Conservation (phyloP, 2,329 filamentous ascomycete species). For the Fusarium caatingaense region DNA sequence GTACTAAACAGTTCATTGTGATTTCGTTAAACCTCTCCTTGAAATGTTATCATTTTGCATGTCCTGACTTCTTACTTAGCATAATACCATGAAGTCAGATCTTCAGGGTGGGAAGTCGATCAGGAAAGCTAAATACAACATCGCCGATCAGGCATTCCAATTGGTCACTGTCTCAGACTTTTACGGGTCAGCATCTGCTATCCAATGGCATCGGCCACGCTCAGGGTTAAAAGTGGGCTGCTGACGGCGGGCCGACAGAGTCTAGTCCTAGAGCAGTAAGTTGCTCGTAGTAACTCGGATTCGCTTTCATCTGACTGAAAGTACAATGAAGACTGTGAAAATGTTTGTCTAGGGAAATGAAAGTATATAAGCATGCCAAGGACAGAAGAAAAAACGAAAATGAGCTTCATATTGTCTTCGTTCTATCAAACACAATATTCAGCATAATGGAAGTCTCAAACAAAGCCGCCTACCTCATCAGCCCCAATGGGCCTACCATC, state of each 20-base stretch:
- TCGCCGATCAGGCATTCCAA: too few species aligned
- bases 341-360: background rate
- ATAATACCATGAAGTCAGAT: too few species aligned
- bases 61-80: too few species aligned
- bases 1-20: too few species aligned
- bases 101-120: too few species aligned
- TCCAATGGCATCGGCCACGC: background rate
- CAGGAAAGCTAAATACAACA: too few species aligned
- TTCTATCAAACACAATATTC: background rate
- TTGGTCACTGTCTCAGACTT: too few species aligned
- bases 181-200: too few species aligned
- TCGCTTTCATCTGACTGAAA: background rate
- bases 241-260: background rate
- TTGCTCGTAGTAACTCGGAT: background rate
- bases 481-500: background rate
- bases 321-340: too few species aligned
- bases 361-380: background rate
- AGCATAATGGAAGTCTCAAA: background rate
- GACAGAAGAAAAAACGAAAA: accelerated
- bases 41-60: too few species aligned
- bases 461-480: slow-evolving; percentile 5
- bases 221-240: background rate
- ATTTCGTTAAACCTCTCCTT: too few species aligned
- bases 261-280: background rate
- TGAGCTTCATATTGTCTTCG: background rate